These are phyloP conservation scores for Nicotiana obtusifolia DNA, from an alignment of 257 asterid species.

Conservation along the genomic window DNA sequence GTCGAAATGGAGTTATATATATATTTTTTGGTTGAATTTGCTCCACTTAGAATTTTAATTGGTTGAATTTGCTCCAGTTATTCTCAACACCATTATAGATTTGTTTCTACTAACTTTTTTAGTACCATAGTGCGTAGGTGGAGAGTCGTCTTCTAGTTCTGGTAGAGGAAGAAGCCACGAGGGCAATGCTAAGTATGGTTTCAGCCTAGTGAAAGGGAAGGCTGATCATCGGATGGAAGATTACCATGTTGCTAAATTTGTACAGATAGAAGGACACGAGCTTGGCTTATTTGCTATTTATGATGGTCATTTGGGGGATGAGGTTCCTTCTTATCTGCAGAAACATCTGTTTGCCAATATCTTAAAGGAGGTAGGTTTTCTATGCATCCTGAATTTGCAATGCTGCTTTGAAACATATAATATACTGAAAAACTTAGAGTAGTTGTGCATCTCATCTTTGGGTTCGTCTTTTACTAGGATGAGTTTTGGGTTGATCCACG, in stretches of 20 bases:
- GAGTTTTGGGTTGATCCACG: constrained; percentile 36
- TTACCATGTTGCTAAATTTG: constrained; percentile 65
- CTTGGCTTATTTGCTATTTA: constrained; percentile 40
- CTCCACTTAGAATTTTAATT: background rate
- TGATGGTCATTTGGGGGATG: constrained; percentile 42
- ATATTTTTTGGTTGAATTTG: background rate
- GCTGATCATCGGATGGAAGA: constrained; percentile 87
- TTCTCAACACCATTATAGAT: background rate
- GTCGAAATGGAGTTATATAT: background rate
- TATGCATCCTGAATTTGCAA: background rate
- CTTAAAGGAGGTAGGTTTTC: constrained; percentile 30
- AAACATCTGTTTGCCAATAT: constrained; percentile 34
- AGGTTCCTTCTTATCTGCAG: constrained; percentile 38
- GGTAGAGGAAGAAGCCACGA: constrained; percentile 34
- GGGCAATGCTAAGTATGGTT: constrained; percentile 42
- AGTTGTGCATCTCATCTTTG: background rate
- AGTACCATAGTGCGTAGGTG: constrained; percentile 28
- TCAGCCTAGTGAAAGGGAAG: constrained; percentile 50
- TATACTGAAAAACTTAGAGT: background rate
- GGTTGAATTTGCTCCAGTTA: background rate
- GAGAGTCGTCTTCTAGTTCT: constrained; percentile 24
- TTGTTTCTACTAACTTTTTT: background rate
- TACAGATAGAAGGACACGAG: constrained; percentile 25
- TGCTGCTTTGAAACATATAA: background rate
- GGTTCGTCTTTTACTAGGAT: constrained; percentile 18